phyloP scores from a whole-genome alignment of 345 rosid species.

The Populus davidiana region DNA sequence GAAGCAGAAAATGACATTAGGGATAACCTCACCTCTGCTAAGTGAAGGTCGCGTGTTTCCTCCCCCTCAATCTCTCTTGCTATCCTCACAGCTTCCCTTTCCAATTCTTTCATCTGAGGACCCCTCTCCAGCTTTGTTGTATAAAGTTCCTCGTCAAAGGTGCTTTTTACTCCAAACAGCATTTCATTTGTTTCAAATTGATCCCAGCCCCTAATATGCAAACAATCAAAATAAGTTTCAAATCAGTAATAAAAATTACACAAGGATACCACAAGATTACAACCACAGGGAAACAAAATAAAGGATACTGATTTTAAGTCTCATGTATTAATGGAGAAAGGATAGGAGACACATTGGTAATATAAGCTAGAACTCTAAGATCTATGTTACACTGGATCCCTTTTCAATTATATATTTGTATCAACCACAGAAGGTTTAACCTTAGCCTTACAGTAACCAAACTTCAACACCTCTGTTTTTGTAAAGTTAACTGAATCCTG shows the following conservation, averaged over 20 bases:
- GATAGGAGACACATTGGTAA: not conserved
- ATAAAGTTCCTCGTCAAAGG: slow-evolving; percentile 83
- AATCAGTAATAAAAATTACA: not conserved
- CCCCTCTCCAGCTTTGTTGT: slow-evolving; percentile 83
- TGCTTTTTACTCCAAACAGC: slow-evolving; percentile 86
- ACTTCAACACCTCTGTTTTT: no score
- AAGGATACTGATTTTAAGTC: not conserved
- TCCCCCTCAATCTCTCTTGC: slow-evolving; percentile 94
- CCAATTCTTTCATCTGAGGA: slow-evolving; percentile 52
- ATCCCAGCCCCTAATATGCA: slow-evolving; percentile 63
- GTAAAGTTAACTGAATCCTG: not conserved
- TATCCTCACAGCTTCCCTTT: slow-evolving; percentile 75
- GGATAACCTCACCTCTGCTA: slow-evolving; percentile 69
- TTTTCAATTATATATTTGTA: no score
- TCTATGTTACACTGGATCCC: no score
- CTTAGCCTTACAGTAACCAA: not conserved
- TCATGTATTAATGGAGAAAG: not conserved
- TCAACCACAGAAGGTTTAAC: not conserved
- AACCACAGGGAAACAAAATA: no score
- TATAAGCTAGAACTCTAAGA: not conserved
- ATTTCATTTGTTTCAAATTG: slow-evolving; percentile 73
- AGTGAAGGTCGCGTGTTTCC: slow-evolving; percentile 76
- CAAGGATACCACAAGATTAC: no score
- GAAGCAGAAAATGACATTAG: slow-evolving; percentile 9
- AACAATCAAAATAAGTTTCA: not conserved